These are phyloP conservation scores for Plantago coronopus DNA, from an alignment of 305 asterid species.

Conservation along the genomic window DNA sequence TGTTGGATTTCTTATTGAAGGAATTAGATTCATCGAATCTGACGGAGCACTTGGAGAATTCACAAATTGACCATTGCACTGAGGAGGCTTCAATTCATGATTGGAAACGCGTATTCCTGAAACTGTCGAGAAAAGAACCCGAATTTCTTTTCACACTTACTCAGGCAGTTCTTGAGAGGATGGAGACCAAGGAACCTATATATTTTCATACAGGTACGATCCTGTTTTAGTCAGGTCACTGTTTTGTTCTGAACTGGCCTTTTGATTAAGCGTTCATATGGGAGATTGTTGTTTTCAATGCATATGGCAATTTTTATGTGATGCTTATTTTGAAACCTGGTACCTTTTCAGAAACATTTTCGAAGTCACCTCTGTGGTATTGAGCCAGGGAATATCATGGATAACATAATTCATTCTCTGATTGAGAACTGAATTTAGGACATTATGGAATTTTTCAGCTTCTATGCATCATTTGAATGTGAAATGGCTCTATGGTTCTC, in stretches of 20 bases:
- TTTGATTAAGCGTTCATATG: neutral
- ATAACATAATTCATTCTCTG: neutral
- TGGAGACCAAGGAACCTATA: constrained; percentile 38
- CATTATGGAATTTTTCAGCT: too few relatives aligned
- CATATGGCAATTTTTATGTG: neutral
- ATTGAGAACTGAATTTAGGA: neutral
- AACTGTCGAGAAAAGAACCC: constrained; percentile 69
- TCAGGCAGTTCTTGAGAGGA: constrained; percentile 60
- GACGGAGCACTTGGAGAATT: constrained; percentile 29
- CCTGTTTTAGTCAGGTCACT: neutral
- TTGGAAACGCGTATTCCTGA: constrained; percentile 67
- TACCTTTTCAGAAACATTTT: neutral
- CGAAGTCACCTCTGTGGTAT: neutral
- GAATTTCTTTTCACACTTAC: constrained; percentile 55
- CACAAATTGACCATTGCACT: constrained; percentile 22
- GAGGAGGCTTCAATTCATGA: constrained; percentile 42
- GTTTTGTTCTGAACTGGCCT: neutral
- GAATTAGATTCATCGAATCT: constrained; percentile 44
- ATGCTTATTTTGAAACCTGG: neutral
- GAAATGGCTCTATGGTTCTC: neutral
- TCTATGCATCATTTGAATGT: too few relatives aligned
- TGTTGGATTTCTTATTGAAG: constrained; percentile 64
- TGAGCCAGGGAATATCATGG: neutral
- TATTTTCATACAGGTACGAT: constrained; percentile 41
- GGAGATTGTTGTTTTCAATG: neutral